These are phyloP conservation scores for Aaosphaeria arxii DNA, from an alignment of 2,329 filamentous ascomycete genomes.

Conservation along the genomic window DNA sequence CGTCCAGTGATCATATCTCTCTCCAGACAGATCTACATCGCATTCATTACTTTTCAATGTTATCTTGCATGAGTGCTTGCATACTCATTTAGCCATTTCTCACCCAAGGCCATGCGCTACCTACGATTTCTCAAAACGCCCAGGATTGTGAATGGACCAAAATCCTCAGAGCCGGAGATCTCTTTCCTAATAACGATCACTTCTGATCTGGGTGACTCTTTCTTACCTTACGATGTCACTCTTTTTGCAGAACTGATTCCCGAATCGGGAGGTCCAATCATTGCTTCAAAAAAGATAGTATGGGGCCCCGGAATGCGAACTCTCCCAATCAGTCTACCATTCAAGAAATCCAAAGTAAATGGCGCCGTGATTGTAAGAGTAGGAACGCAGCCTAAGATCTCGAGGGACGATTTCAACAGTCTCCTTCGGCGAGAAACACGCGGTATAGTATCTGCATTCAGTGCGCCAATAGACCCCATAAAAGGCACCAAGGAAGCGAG, in stretches of 20 bases:
- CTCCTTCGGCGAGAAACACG: conserved; percentile 30
- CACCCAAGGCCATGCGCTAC: conserved; percentile 45
- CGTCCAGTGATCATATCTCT: not conserved
- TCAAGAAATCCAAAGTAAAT: conserved; percentile 37
- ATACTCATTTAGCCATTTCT: too few relatives aligned
- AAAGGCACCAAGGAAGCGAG: conserved; percentile 42
- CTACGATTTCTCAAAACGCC: conserved; percentile 68
- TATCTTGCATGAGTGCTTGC: too few relatives aligned
- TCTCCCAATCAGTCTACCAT: conserved; percentile 42
- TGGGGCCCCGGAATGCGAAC: conserved; percentile 47
- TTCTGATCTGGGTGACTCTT: conserved; percentile 66
- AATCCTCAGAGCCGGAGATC: conserved; percentile 11
- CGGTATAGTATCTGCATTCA: conserved; percentile 59
- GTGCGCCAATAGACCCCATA: conserved; percentile 42
- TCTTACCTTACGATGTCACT: conserved; percentile 50
- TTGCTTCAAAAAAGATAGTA: conserved; percentile 41
- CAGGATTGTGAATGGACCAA: conserved; percentile 40
- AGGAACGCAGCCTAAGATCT: conserved; percentile 23
- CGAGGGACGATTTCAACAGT: conserved; percentile 25
- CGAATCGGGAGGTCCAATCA: conserved; percentile 29
- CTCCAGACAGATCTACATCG: too few relatives aligned
- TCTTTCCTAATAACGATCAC: conserved; percentile 58
- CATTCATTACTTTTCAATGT: too few relatives aligned
- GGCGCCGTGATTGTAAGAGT: conserved; percentile 43
- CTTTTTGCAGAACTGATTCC: conserved; percentile 41